Evolutionary conservation across 192 early-diverging fungal genomes (phyloP).

Genomic region (Oehlia diaphana): DNA sequence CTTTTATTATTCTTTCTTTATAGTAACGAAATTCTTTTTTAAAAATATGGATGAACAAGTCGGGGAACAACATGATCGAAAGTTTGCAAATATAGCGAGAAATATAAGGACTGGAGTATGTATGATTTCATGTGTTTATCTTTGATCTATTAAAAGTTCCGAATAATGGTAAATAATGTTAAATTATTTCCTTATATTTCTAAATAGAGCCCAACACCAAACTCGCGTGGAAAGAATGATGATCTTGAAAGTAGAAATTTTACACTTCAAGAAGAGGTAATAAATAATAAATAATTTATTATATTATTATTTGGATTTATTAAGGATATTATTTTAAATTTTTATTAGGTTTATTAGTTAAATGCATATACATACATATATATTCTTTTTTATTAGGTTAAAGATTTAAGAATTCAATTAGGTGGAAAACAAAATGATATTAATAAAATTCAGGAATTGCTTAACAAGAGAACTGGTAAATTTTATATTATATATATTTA

Average conservation of each 20-base stretch:
- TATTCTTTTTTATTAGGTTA: conserved; percentile 4
- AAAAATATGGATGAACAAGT: conserved; percentile 9
- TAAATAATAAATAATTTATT: too few species aligned
- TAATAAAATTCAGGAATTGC: neutral
- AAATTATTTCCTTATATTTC: neutral
- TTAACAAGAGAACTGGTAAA: conserved; percentile 18
- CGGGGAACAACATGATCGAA: neutral
- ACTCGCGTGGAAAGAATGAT: neutral
- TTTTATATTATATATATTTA: neutral
- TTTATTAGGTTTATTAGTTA: too few species aligned
- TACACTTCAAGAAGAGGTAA: conserved; percentile 24
- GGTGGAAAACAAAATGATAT: conserved; percentile 24
- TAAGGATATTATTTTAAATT: neutral
- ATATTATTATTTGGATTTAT: neutral
- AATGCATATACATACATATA: too few species aligned
- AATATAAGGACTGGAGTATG: conserved; percentile 11
- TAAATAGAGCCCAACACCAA: conserved; percentile 20
- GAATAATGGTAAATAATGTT: neutral
- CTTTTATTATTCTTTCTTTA: neutral
- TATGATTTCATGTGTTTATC: neutral
- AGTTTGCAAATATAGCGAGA: neutral
- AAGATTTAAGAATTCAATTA: conserved; percentile 26
- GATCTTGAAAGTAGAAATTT: conserved; percentile 28
- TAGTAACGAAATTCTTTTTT: neutral
- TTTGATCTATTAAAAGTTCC: neutral